Percentiles rank a stretch among this genome's conserved stretches.
These are phyloP conservation scores for Oryza meyeriana DNA, from an alignment of 176 grass and related monocot species.

Conservation along the genomic window DNA sequence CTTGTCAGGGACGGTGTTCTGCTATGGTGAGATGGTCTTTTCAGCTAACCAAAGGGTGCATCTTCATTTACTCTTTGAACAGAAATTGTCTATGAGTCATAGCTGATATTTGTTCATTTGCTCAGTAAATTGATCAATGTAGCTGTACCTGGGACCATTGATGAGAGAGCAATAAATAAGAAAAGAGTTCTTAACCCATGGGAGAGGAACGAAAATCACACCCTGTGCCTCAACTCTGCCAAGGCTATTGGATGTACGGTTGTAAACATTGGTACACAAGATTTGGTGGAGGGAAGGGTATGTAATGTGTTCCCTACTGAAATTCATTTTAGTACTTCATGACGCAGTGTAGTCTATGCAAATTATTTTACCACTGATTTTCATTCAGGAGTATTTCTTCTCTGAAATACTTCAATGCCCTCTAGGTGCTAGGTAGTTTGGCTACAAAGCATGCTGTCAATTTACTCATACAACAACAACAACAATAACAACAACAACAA, in stretches of 20 bases:
- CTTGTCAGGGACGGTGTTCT: conserved; percentile 89
- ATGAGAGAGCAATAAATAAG: conserved; percentile 98
- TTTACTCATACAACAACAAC: too few species aligned
- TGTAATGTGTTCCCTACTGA: conserved; percentile 8
- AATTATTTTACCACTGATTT: not conserved
- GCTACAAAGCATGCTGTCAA: not conserved
- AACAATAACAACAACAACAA: too few species aligned
- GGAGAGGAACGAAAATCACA: conserved; percentile 99
- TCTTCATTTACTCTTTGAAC: conserved; percentile 25
- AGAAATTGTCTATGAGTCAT: not conserved
- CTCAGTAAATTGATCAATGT: conserved; percentile 98
- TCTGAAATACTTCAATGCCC: not conserved
- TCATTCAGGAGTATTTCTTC: not conserved
- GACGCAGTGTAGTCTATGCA: not conserved
- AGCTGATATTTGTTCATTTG: conserved; percentile 41
- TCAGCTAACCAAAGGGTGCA: conserved; percentile 7
- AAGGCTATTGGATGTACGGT: conserved; percentile 99
- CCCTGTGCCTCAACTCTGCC: conserved; percentile 98
- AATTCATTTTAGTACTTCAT: conserved; percentile 1
- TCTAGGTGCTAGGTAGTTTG: not conserved
- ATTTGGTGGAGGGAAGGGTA: conserved; percentile 97
- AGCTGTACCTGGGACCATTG: conserved; percentile 93
- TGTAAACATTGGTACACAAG: conserved; percentile 98
- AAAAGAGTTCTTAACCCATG: conserved; percentile 97
- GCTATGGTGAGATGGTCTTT: conserved; percentile 67